Evolutionary conservation across 148 eudicot genomes (phyloP).

Genomic region (Vaccinium vitisidaea): DNA sequence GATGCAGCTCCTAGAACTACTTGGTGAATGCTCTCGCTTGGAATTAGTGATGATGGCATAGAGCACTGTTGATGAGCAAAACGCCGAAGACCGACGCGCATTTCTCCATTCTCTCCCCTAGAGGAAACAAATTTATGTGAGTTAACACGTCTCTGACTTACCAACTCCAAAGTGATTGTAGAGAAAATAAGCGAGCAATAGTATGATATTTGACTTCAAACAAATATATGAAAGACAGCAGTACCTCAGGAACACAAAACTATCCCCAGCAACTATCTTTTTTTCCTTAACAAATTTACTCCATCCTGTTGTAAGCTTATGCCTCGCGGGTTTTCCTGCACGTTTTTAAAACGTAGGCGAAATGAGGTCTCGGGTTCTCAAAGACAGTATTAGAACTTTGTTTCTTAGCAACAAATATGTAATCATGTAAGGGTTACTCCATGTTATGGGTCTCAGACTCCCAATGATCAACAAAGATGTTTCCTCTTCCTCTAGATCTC

Average conservation of each 20-base stretch:
- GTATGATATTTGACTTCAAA: neutral
- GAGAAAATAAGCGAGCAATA: neutral
- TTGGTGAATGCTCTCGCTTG: conserved; percentile 89
- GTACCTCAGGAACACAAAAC: conserved; percentile 89
- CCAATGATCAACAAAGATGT: neutral
- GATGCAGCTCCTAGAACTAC: conserved; percentile 93
- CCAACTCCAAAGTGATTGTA: neutral
- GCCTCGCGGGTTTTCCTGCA: conserved; percentile 89
- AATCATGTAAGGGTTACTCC: neutral
- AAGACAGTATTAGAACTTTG: neutral
- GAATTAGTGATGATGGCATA: conserved; percentile 82
- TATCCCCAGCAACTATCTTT: conserved; percentile 88
- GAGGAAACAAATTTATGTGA: neutral
- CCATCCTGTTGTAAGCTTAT: conserved; percentile 96
- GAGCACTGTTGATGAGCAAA: conserved; percentile 62
- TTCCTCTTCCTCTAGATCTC: neutral
- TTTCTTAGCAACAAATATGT: neutral
- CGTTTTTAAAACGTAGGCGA: neutral
- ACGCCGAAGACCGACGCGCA: conserved; percentile 85
- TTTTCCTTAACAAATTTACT: conserved; percentile 91
- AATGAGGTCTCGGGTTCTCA: neutral
- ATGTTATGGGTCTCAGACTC: neutral
- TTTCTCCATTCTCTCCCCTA: conserved; percentile 77
- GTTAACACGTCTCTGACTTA: conserved; percentile 2
- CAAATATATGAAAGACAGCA: neutral